Conservation (phyloP, 352 stramenopile species). For the Phytophthora tubulina region DNA sequence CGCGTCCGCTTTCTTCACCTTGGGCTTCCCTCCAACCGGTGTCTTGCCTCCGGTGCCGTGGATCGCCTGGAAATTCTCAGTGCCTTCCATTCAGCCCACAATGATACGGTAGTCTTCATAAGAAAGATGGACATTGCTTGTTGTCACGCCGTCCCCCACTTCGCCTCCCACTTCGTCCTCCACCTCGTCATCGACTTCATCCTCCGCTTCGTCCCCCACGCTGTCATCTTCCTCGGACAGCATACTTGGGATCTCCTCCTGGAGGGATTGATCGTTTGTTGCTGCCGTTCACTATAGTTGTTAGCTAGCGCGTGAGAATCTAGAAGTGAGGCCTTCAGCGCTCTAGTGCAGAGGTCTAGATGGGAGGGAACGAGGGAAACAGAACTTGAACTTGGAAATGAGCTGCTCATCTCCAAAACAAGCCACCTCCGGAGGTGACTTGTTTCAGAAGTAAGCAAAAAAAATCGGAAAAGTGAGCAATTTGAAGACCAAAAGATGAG, state of each 20-base stretch:
- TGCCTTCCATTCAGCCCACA: background rate
- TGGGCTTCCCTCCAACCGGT: background rate
- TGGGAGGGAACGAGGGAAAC: too few species aligned
- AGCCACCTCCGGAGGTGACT: background rate
- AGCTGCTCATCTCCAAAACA: background rate
- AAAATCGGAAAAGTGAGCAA: background rate
- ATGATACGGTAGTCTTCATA: background rate
- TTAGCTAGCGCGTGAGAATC: too few species aligned
- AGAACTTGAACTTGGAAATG: background rate
- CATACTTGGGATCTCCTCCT: too few species aligned
- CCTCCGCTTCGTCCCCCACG: too few species aligned
- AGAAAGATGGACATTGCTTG: background rate
- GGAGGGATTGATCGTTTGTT: too few species aligned
- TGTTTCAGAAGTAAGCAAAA: background rate
- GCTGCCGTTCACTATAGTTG: too few species aligned
- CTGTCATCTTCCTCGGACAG: too few species aligned
- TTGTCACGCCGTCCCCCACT: too few species aligned
- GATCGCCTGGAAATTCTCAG: background rate
- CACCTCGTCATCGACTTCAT: too few species aligned
- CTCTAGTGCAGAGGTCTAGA: too few species aligned
- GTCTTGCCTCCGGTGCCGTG: background rate
- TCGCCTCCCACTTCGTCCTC: too few species aligned
- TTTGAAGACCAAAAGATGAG: background rate
- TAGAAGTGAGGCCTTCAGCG: too few species aligned
- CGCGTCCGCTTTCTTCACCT: constrained; percentile 1